These are phyloP conservation scores for Millerozyma miso DNA, from an alignment of 805 yeast species.

Conservation along the genomic window DNA sequence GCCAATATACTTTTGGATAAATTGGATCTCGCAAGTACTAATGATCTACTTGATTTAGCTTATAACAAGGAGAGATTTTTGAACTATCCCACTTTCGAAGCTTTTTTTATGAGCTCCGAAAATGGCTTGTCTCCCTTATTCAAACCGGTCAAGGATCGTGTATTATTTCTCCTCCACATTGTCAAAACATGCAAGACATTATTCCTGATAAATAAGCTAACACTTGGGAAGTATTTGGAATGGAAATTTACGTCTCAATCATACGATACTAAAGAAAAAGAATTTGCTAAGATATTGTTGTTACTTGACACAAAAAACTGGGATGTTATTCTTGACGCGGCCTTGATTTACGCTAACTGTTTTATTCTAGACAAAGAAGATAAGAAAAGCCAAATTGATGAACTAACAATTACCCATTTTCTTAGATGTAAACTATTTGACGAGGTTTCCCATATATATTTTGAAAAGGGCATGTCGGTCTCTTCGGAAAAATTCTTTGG, in stretches of 20 bases:
- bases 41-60: neutral
- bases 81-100: neutral
- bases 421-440: slow-evolving; percentile 25
- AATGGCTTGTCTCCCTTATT: slow-evolving; percentile 7
- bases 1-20: slow-evolving; percentile 3
- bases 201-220: slow-evolving; percentile 31
- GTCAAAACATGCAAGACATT: slow-evolving; percentile 29
- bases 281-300: slow-evolving; percentile 21
- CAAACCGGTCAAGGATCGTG: slow-evolving; percentile 13
- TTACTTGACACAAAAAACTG: slow-evolving; percentile 21
- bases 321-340: slow-evolving; percentile 15
- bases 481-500: slow-evolving; percentile 11
- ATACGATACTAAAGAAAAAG: slow-evolving; percentile 18
- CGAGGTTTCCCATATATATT: slow-evolving; percentile 14
- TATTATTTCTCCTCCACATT: slow-evolving; percentile 15
- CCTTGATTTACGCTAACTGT: slow-evolving; percentile 16
- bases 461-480: slow-evolving; percentile 4
- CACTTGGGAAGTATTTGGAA: slow-evolving; percentile 24
- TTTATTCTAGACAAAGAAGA: slow-evolving; percentile 15
- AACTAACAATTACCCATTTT: slow-evolving; percentile 25
- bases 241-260: slow-evolving; percentile 15
- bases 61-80: no score
- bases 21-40: neutral
- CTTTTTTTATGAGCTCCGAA: neutral
- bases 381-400: slow-evolving; percentile 12